Base-by-base conservation (phyloP, 306 rosid species). In the Sindora glabra region DNA sequence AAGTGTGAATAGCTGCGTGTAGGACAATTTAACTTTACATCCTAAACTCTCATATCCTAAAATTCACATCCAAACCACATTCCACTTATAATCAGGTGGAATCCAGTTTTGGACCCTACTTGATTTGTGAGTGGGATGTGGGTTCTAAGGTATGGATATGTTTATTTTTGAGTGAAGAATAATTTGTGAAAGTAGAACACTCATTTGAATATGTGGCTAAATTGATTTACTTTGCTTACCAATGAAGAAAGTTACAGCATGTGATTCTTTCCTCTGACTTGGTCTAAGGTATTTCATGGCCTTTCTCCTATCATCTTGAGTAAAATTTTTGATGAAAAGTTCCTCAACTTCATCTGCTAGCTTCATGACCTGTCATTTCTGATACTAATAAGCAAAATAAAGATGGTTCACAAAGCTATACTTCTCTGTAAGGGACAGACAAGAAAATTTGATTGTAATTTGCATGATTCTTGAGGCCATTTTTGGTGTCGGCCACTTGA, bases 271-370 rank as follows among this genome's bases (percentile, higher is more conserved):
- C 2, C 67, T 75, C 56, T 84, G 95, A 17, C 59, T 84, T 4
- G 99, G 99, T 72, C 78, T 89, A 46, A 94, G 97, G 79, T 86
- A 94, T 54, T 89, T 94, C 94, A 94, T 83, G 81, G 95, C 99
- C 79, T 94, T 94, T 45, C 95, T 75, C 42, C 86, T 30, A 72
- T 94, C 77, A 55, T 89, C 95, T 46, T 77, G 73, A 17, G 94
- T 83, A 63, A 94, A 86, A 29, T 75, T 56, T 62, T 79, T 89
- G 59, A 73, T 56, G 58, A 94, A 94, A 7, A 82, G 76, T 42
- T 89, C 99, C 74, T 94, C 99, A 67, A 94, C 86, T 77, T 89
- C 95, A 29, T 94, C 99, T 0, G 59, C 66, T 29, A 84, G 64
- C 74, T 77, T 84, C 48, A 82, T 73, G 46, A 74, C 95, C 99